Conservation (phyloP, 345 rosid genomes). For the Syzygium aromaticum region DNA sequence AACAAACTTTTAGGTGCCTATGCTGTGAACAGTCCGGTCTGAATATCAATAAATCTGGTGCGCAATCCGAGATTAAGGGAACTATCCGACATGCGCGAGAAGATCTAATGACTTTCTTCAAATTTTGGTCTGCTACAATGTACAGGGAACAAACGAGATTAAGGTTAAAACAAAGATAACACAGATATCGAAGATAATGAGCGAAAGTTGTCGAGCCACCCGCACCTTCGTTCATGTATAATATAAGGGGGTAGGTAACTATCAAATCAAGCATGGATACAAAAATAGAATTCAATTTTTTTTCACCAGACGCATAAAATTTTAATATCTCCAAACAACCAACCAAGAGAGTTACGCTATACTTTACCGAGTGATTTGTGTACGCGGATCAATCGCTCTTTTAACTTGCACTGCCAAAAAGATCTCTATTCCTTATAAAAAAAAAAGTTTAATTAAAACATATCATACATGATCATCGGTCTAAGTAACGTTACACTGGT, state of each 20-base stretch:
- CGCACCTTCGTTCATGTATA: not conserved
- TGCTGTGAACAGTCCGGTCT: not conserved
- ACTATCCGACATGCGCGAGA: not conserved
- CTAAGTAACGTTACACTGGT: not conserved
- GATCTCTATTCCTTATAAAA: not conserved
- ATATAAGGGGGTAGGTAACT: not conserved
- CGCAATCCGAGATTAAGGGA: not conserved
- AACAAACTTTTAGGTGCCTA: not conserved
- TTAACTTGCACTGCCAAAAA: not conserved
- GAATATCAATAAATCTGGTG: not conserved
- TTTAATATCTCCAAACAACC: not conserved
- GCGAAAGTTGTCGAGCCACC: not conserved
- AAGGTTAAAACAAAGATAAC: not conserved
- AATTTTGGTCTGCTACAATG: not conserved
- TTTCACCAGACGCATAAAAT: not conserved
- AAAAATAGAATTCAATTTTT: too few species aligned
- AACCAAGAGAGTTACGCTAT: not conserved
- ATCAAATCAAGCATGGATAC: not conserved
- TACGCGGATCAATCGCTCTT: accelerated
- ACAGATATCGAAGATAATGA: not conserved
- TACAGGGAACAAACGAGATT: not conserved
- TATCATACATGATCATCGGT: not conserved
- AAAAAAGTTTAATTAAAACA: not conserved
- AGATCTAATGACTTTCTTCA: not conserved
- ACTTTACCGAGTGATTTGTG: not conserved